Evolutionary conservation across 306 rosid genomes (phyloP), one percentile per base, ranked within the genome.

Genomic region (Vigna reflexopilosa): DNA sequence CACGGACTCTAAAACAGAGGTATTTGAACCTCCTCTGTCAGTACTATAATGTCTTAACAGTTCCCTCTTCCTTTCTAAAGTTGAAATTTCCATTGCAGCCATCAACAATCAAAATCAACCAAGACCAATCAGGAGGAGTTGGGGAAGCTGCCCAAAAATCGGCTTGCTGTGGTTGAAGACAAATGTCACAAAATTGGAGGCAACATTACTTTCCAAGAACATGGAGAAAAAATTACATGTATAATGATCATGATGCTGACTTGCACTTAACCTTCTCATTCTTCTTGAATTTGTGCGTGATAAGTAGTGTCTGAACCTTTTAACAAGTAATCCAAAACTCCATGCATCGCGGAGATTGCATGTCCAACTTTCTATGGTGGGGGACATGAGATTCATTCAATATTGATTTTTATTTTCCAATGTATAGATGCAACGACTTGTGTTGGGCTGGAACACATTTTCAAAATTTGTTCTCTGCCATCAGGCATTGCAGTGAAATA

Each of bases 1-100:
- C 73, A 88, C 88, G 0, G 97, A 93, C 86, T 51, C 88, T 44
- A 90, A 81, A 79, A 83, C 97, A 24, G 98, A 93, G 97, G 98
- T 93, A 89, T 48, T 32, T 61, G 17, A 67, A 70, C 62, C 47
- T 75, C 45, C 44, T 47, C 14, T 61, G 36, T 28, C 36, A 9
- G 26, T 16, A 30, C 61, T 74, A 47, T 49, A 12, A 44, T 26
- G 9, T 57, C 44, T 58, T 40, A 15, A 19, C 24, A 56, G 75
- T 68, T 78, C 26, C 61, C 9, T 22, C 32, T 11, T 48, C 2
- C 68, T 45, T 70, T 26, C 69, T 28, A 26, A 32, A 44, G 17
- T 54, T 59, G 42, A 36, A 76, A 28, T 36, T 83, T 73, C 58
- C 24, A 5, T 67, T 51, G 87, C 90, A 94, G 98, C 94, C 97